Conservation (phyloP, 371 early-diverging fungal genomes). For the Mucor circinelloides region DNA sequence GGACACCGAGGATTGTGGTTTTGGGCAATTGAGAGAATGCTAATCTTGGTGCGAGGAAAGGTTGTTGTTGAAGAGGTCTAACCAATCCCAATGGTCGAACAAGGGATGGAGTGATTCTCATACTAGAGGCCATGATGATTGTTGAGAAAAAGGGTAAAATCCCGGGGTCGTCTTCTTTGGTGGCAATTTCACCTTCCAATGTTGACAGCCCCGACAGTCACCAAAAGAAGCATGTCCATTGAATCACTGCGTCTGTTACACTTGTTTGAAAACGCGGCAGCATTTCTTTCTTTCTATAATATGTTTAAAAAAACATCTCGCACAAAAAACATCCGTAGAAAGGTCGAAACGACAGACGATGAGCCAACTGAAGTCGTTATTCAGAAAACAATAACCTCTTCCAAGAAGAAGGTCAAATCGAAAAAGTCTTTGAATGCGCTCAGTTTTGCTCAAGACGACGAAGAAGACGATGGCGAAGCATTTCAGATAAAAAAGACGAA, state of each 20-base stretch:
- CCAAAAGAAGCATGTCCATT: neutral
- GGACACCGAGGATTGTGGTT: slow-evolving; percentile 21
- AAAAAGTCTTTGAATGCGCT: slow-evolving; percentile 30
- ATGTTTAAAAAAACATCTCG: slow-evolving; percentile 51
- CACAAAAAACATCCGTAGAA: slow-evolving; percentile 46
- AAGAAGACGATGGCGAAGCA: slow-evolving; percentile 22
- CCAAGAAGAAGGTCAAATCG: slow-evolving; percentile 32
- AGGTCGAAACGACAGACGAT: slow-evolving; percentile 38
- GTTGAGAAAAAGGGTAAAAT: neutral
- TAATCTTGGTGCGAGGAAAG: slow-evolving; percentile 8
- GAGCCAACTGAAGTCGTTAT: slow-evolving; percentile 21
- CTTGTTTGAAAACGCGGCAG: neutral
- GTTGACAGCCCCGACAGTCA: neutral
- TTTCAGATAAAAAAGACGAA: slow-evolving; percentile 11
- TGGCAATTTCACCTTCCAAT: neutral
- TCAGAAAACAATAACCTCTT: slow-evolving; percentile 24
- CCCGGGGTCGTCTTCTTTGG: slow-evolving; percentile 1
- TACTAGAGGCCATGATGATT: neutral
- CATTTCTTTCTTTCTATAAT: neutral
- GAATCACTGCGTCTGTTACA: neutral
- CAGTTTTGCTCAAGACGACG: slow-evolving; percentile 31
- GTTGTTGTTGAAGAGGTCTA: slow-evolving; percentile 12
- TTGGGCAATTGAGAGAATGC: slow-evolving; percentile 20
- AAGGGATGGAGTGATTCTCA: slow-evolving; percentile 7
- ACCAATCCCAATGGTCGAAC: slow-evolving; percentile 13